phyloP scores from a whole-genome alignment of 2,329 filamentous ascomycete species.

The Trichoderma sp. region DNA sequence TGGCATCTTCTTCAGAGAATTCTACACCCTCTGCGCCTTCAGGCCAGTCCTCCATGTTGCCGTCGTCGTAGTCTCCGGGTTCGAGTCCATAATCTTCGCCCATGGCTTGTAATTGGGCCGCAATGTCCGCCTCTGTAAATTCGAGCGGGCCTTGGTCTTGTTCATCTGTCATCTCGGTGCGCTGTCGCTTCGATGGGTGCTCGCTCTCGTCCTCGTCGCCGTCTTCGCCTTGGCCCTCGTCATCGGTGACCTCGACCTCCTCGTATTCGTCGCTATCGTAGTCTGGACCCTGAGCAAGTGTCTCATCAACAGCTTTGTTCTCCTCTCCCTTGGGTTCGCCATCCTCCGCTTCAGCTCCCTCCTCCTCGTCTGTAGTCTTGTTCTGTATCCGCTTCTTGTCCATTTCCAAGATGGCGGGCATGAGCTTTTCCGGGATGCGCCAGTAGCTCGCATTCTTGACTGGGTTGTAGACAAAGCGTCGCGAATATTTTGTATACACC shows the following conservation, averaged over 20 bases:
- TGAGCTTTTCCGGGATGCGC: constrained; percentile 86
- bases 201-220: constrained; percentile 33
- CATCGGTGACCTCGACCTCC: constrained; percentile 60
- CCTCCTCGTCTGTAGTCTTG: constrained; percentile 40
- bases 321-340: constrained; percentile 6
- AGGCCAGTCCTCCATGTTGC: constrained; percentile 58
- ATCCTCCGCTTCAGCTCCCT: neutral
- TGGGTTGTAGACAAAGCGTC: constrained; percentile 87
- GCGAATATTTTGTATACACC: constrained; percentile 85
- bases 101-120: constrained; percentile 86
- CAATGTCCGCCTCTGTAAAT: constrained; percentile 92
- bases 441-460: constrained; percentile 87
- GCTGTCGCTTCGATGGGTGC: constrained; percentile 60
- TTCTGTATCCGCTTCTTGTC: constrained; percentile 69
- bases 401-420: constrained; percentile 69
- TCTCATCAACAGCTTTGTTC: neutral
- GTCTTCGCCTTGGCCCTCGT: constrained; percentile 40
- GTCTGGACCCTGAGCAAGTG: constrained; percentile 3
- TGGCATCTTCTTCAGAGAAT: constrained; percentile 72
- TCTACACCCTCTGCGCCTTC: constrained; percentile 68
- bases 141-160: constrained; percentile 59
- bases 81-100: constrained; percentile 79
- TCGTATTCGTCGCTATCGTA: constrained; percentile 71
- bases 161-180: constrained; percentile 44
- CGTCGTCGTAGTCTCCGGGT: constrained; percentile 71